phyloP scores from a whole-genome alignment of 495 filamentous ascomycete species.

The Xylaria cubensis region DNA sequence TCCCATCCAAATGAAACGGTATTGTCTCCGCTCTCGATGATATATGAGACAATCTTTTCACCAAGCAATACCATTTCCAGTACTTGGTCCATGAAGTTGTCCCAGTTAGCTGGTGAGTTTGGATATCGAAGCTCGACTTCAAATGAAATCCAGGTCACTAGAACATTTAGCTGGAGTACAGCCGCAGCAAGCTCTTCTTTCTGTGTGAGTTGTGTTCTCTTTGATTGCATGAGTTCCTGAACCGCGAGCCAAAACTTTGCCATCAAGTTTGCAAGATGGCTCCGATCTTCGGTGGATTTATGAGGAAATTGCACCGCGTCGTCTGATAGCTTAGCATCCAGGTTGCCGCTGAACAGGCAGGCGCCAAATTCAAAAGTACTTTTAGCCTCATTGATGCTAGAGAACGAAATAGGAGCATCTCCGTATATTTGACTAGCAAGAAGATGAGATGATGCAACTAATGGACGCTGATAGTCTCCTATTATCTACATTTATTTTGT shows the following conservation, averaged over 20 bases:
- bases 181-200: slow-evolving; percentile 30
- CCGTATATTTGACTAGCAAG: slow-evolving; percentile 4
- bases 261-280: slow-evolving; percentile 20
- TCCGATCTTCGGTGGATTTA: neutral
- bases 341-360: slow-evolving; percentile 25
- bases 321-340: slow-evolving; percentile 23
- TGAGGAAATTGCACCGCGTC: slow-evolving; percentile 21
- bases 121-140: slow-evolving; percentile 26
- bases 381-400: slow-evolving; percentile 23
- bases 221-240: slow-evolving; percentile 16
- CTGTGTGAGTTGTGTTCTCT: slow-evolving; percentile 13
- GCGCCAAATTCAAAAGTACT: slow-evolving; percentile 22
- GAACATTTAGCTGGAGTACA: slow-evolving; percentile 27
- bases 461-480: neutral
- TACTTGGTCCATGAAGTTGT: slow-evolving; percentile 24
- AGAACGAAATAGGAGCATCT: slow-evolving; percentile 20
- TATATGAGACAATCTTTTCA: slow-evolving; percentile 25
- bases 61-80: slow-evolving; percentile 26
- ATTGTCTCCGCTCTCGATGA: neutral
- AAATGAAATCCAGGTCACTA: slow-evolving; percentile 27
- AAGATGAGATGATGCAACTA: neutral
- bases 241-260: slow-evolving; percentile 22
- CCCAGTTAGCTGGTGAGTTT: slow-evolving; percentile 12
- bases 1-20: neutral
- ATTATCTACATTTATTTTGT: slow-evolving; percentile 1